Evolutionary conservation across 1,284 basidiomycete species (phyloP), one percentile per base, ranked within the genome.

Genomic region (Pholiota adiposa): DNA sequence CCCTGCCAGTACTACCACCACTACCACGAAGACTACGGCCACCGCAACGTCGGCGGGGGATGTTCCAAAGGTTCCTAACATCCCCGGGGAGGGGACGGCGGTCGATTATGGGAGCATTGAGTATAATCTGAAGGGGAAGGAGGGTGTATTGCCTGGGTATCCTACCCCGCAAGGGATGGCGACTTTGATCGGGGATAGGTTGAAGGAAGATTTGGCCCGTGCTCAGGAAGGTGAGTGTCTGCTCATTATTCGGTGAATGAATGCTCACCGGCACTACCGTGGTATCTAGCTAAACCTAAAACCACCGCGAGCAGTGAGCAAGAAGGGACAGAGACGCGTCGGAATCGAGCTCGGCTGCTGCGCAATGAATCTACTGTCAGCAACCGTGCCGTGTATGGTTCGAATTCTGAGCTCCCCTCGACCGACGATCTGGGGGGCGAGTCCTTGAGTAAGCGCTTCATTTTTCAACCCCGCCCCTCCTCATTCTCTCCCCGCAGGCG

Each of bases 111-210:
- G 52, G 14, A 60, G 63, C 11, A 60, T 64, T 7, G 33, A 21
- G 25, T 63, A 58, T 43, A 36, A 58, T 50, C 21, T 21, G 3
- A 18, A 31, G 1, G 59, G 49, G 12, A 40, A 53, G 27, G 54
- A 59, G 3, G 61, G 61, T 11, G 36, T 59, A 1, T 38, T 63
- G 48, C 61, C 64, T 41, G 61, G 61, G n/a, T 63, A 59, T 52
- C 61, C 64, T 12, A 65, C 64, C 4, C 49, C 54, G 4, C 52
- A 53, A 8, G 60, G 63, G 1, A 57, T 64, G 58, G 54, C 44
- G 16, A 56, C 27, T 29, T 27, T 64, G 7, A 58, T 64, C 5
- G 43, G 38, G 9, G 60, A 62, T 18, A 51, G 63, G 8, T 46
- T 64, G 41, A 60, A 53, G 19, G 60, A 55, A 11, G 60, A 64